Base-by-base conservation (phyloP, 495 filamentous ascomycete genomes). In the Pyrenula aspistea region DNA sequence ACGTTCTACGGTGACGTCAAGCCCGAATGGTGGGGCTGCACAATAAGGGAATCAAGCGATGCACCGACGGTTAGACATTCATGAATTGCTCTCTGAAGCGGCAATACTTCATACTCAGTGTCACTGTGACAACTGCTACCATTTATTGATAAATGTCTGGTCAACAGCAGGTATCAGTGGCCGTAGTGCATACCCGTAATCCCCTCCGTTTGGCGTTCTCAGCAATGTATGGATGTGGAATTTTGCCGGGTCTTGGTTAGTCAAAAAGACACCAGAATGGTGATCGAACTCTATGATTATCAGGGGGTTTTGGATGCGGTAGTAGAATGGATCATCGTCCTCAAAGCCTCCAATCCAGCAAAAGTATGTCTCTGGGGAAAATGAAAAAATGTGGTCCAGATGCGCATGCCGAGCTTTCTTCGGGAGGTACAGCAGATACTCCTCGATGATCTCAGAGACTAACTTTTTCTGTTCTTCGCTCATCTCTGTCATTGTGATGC, bases 241-340 rank as follows among this genome's bases (percentile, higher is more conserved):
- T 70, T 85, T 87, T 58, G 82, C 82, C 12, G 87, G 86, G 65
- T 83, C 75, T 59, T 76, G 73, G 61, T 89, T 91, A 1, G 77
- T 81, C 67, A 91, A 69, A 60, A 88, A 91, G 10, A 89, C 86
- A 2, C 86, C 87, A 10, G 82, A 87, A 63, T 91, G 87, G 62
- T 87, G 84, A 63, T 91, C 87, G 66, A 91, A 86, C 74, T 90
- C 87, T 52, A 83, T 70, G 31, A 89, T 67, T 12, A 87, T 70
- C 1, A 89, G 83, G 0, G 86, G 85, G 60, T 79, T 87, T 68
- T 89, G 86, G 19, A 91, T 76, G 2, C 86, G 76, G 61, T 82
- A 91, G 63, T 91, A 90, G 62, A 87, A 90, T 4, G 86, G 73
- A 63, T 88, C 83, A 1, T 78, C 71, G 51, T 87, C 77, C 3